Base-by-base conservation (phyloP, 169 alveolate species). In the Plasmodium cynomolgi region DNA sequence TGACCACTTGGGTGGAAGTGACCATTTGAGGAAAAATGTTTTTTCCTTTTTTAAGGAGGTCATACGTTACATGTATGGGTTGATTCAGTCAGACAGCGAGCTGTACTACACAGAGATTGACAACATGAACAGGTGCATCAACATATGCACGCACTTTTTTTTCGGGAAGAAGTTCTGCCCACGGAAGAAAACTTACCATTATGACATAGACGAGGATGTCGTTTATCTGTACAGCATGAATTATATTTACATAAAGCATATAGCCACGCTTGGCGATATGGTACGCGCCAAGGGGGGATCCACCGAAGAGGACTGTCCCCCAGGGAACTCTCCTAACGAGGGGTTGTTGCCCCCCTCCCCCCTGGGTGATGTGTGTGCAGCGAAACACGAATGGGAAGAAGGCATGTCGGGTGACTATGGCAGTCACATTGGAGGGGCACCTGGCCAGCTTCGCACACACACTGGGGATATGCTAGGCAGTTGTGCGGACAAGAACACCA, bases 211-310 rank as follows among this genome's bases (percentile, higher is more conserved):
- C 29, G 91, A 91, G 23, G 95, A 91, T 23, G 56, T 82, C 29
- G 29, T 79, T 20, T 91, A 91, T 82, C 29, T 82, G 31, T 79
- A 91, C 77, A 82, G 84, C 37, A 15, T 91, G 50, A 91, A 91
- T 83, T 91, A 91, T 50, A 91, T 91, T 29, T 91, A 91, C 56
- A 91, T 91, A 54, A 91, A 81, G 29, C 95, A 91, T 54, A 91
- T 91, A 33, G 37, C 74, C 23, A 83, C 84, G n/a, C 33, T 81
- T 81, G 71, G 81, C 0, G 83, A 81, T 44, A 9, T 91, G 7
- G 20, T 88, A 80, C 84, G 47, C 31, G 13, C n/a, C 15, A 33
- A 15, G n/a, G 33, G 44, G 71, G 17, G 71, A 56, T 39, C 41
- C 54, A 47, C 9, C 1, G 9, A 50, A 72, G 62, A 15, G 0